phyloP scores from a whole-genome alignment of 805 yeast species.

The Isabelozyma rhagii region DNA sequence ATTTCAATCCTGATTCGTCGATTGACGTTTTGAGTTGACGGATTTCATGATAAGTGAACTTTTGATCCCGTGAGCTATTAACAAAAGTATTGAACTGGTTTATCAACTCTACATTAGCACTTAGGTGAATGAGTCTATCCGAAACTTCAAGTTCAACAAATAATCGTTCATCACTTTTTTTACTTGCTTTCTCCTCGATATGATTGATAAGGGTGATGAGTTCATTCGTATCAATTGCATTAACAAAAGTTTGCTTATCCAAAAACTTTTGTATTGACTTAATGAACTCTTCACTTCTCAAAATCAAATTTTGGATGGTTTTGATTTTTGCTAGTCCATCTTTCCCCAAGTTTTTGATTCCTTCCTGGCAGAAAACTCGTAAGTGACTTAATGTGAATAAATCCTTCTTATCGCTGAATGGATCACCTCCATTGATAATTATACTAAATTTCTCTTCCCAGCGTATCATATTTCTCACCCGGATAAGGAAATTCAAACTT shows the following conservation, averaged over 20 bases:
- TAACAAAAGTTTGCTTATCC: slow-evolving; percentile 4
- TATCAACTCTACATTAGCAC: slow-evolving; percentile 14
- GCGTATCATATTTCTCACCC: slow-evolving; percentile 30
- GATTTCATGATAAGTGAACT: slow-evolving; percentile 17
- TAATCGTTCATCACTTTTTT: slow-evolving; percentile 18
- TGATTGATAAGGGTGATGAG: slow-evolving; percentile 21
- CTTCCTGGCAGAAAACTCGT: slow-evolving; percentile 22
- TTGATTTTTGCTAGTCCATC: slow-evolving; percentile 33
- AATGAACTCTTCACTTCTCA: slow-evolving; percentile 22
- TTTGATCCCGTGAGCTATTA: background rate
- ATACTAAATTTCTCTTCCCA: slow-evolving; percentile 31
- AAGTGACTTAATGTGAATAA: slow-evolving; percentile 30
- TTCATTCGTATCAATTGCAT: slow-evolving; percentile 18
- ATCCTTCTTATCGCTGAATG: slow-evolving; percentile 32
- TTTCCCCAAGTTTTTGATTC: slow-evolving; percentile 22
- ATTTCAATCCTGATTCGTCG: slow-evolving; percentile 15
- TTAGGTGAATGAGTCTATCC: slow-evolving; percentile 14
- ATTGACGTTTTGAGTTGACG: slow-evolving; percentile 20
- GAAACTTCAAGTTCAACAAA: slow-evolving; percentile 21
- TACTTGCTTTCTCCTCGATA: slow-evolving; percentile 21
- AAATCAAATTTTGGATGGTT: slow-evolving; percentile 19
- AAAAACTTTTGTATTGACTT: slow-evolving; percentile 1
- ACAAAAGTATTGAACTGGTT: slow-evolving; percentile 8
- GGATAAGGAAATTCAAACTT: slow-evolving; percentile 35
- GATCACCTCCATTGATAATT: slow-evolving; percentile 41